Evolutionary conservation across 2,329 filamentous ascomycete genomes (phyloP).

Genomic region (Elsinoe australis): DNA sequence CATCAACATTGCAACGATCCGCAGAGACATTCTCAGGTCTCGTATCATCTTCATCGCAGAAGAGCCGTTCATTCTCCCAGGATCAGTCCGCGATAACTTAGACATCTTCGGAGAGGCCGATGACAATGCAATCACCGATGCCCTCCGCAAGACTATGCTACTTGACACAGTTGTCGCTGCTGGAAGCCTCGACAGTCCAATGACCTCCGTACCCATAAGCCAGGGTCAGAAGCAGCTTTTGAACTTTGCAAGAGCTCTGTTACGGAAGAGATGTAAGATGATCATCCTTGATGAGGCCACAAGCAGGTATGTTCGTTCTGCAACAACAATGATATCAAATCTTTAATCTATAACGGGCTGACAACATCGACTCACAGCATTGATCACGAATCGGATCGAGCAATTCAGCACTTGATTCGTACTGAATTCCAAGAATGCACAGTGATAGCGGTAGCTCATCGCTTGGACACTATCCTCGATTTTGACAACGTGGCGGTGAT

Average conservation of each 20-base stretch:
- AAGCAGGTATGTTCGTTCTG: neutral
- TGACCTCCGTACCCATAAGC: conserved; percentile 32
- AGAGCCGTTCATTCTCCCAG: conserved; percentile 44
- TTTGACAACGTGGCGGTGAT: conserved; percentile 47
- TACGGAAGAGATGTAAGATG: conserved; percentile 33
- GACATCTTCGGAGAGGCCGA: conserved; percentile 36
- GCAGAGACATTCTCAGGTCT: conserved; percentile 39
- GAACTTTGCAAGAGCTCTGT: conserved; percentile 40
- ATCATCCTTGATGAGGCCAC: conserved; percentile 32
- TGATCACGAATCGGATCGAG: conserved; percentile 1
- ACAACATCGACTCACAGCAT: neutral
- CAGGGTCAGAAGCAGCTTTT: conserved; percentile 47
- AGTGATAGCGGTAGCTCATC: conserved; percentile 51
- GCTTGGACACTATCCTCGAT: conserved; percentile 48
- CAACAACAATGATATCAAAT: neutral
- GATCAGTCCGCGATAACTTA: conserved; percentile 42
- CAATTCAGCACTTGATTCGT: conserved; percentile 32
- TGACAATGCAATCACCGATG: conserved; percentile 35
- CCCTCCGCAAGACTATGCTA: conserved; percentile 41
- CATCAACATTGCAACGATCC: conserved; percentile 39
- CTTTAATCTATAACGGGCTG: too few relatives aligned
- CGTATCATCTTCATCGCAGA: conserved; percentile 43
- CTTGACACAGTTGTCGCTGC: conserved; percentile 20
- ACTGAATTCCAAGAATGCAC: conserved; percentile 51
- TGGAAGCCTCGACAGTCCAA: conserved; percentile 35